A percentile compares a stretch with the other conserved stretches of the same genome.
Evolutionary conservation across 2,329 filamentous ascomycete genomes (phyloP).

Genomic region (Zymoseptoria crescenta): DNA sequence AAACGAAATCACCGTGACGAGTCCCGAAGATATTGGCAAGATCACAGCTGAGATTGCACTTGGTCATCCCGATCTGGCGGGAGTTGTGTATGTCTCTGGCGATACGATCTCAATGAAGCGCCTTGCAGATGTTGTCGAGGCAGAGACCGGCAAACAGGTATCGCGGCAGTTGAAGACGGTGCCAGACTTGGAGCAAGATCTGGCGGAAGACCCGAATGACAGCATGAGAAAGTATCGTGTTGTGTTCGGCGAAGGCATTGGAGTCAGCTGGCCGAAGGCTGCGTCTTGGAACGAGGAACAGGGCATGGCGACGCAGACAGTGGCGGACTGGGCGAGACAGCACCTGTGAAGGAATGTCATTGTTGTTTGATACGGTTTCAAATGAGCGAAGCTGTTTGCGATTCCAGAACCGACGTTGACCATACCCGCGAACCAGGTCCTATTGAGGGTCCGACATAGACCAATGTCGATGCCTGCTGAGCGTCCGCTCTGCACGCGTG

Average conservation of each 20-base stretch:
- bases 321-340: slow-evolving; percentile 34
- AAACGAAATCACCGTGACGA: slow-evolving; percentile 55
- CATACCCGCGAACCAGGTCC: too few relatives aligned
- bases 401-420: too few relatives aligned
- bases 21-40: slow-evolving; percentile 55
- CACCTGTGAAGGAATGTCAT: slow-evolving; percentile 8
- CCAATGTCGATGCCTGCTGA: too few relatives aligned
- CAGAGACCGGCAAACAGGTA: slow-evolving; percentile 37
- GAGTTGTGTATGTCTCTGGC: slow-evolving; percentile 53
- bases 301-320: slow-evolving; percentile 39
- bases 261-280: slow-evolving; percentile 51
- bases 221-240: slow-evolving; percentile 52
- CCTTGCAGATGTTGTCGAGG: slow-evolving; percentile 45
- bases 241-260: slow-evolving; percentile 52
- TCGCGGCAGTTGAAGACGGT: slow-evolving; percentile 45
- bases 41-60: slow-evolving; percentile 51
- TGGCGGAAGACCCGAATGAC: slow-evolving; percentile 42
- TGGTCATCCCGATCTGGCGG: slow-evolving; percentile 28
- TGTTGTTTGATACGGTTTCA: too few relatives aligned
- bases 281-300: slow-evolving; percentile 47
- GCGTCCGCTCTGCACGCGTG: too few relatives aligned
- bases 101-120: slow-evolving; percentile 53
- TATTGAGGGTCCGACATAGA: too few relatives aligned
- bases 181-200: slow-evolving; percentile 38
- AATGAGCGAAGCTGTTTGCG: too few relatives aligned